These are phyloP conservation scores for Echria macrotheca DNA, from an alignment of 495 filamentous ascomycete genomes.

Conservation along the genomic window DNA sequence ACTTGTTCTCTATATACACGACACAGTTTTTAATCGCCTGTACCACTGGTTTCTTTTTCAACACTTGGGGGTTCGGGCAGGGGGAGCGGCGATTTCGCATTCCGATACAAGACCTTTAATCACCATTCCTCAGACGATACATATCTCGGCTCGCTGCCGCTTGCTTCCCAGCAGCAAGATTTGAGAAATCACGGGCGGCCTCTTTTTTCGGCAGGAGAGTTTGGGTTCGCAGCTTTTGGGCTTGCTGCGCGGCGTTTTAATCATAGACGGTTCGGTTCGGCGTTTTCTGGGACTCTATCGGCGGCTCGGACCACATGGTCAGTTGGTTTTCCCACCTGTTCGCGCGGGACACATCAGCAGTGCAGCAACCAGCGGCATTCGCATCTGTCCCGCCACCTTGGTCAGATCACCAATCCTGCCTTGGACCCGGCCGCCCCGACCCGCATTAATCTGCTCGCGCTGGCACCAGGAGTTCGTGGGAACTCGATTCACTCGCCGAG, in stretches of 20 bases:
- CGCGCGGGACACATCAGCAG: constrained; percentile 14
- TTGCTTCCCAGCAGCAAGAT: constrained; percentile 36
- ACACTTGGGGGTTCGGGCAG: background rate
- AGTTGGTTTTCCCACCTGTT: constrained; percentile 14
- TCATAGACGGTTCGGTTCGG: constrained; percentile 28
- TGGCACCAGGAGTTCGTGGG: constrained; percentile 4
- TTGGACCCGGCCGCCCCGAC: constrained; percentile 10
- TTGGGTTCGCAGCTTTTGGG: constrained; percentile 19
- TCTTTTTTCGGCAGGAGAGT: constrained; percentile 17
- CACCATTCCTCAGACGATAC: constrained; percentile 33
- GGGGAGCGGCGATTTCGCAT: constrained; percentile 16
- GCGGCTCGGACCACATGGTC: no score
- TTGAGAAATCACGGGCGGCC: constrained; percentile 14
- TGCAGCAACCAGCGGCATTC: constrained; percentile 16
- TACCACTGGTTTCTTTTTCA: constrained; percentile 14
- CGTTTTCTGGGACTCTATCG: constrained; percentile 19
- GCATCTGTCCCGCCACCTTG: constrained; percentile 10
- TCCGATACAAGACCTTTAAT: constrained; percentile 42
- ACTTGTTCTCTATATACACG: constrained; percentile 10
- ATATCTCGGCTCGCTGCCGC: constrained; percentile 35
- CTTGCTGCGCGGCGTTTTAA: constrained; percentile 32
- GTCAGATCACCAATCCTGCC: constrained; percentile 1
- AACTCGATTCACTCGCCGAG: no score
- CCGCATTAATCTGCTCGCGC: constrained; percentile 11
- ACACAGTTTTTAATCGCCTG: constrained; percentile 27